Evolutionary conservation across 306 rosid genomes (phyloP), one percentile per base, ranked within the genome.

Genomic region (Lathyrus sativus): DNA sequence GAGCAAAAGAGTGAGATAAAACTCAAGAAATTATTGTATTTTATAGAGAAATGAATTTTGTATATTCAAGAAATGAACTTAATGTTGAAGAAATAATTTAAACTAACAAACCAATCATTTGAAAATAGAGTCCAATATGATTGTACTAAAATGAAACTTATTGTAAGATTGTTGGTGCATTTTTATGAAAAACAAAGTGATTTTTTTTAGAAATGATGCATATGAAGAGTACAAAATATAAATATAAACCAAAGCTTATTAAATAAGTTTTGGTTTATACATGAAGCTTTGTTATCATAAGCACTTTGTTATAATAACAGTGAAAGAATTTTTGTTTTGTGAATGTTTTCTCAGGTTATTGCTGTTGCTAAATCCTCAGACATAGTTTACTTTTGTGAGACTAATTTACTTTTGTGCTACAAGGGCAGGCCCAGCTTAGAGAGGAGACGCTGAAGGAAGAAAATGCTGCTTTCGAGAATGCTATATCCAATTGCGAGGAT

Each of bases 281-380:
- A 7, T 7, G 39, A 35, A 35, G 39, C 39, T 35, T 62, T n/a
- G n/a, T n/a, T n/a, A n/a, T n/a, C n/a, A n/a, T n/a, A n/a, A n/a
- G n/a, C n/a, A 53, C 55, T 50, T 77, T 62, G 50, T 58, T 70
- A 18, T 54, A 54, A 63, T 67, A 54, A 85, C 49, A 24, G 26
- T 59, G 35, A 43, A 74, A 56, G 18, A 65, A 33, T 72, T 60
- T 45, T 83, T 29, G 13, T 69, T 45, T 37, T 11, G 67, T 33
- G 63, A 68, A 54, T 77, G 58, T 66, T 77, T 55, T 81, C 62
- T 54, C 88, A 95, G 99, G 99, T 95, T 84, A 95, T 95, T 88
- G 99, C 99, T 73, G 99, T 95, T 82, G 67, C 99, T 80, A 95
- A 95, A 87, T 95, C 99, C 77, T 95, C 99, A 18, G 99, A 95